phyloP scores from a whole-genome alignment of 352 stramenopile genomes.

The Elongisporangium anandrum region DNA sequence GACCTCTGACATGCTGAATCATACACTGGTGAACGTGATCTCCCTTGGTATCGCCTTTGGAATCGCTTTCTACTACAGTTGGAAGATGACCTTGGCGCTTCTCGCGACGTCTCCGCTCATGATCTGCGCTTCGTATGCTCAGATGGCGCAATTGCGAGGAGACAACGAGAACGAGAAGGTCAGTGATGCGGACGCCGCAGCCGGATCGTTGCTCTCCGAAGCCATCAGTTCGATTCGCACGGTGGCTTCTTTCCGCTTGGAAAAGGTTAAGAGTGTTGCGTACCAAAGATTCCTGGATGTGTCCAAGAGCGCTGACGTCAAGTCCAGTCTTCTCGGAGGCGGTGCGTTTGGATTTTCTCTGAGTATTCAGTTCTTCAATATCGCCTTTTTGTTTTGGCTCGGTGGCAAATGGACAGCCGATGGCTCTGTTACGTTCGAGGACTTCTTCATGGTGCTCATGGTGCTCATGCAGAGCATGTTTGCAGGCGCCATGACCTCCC shows the following conservation, averaged over 20 bases:
- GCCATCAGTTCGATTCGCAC: conserved; percentile 31
- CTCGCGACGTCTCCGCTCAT: conserved; percentile 22
- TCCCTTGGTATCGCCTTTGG: conserved; percentile 18
- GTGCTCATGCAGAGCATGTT: conserved; percentile 45
- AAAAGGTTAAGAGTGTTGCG: conserved; percentile 7
- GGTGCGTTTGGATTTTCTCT: conserved; percentile 47
- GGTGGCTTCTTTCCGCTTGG: conserved; percentile 35
- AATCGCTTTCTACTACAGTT: conserved; percentile 33
- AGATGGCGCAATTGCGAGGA: conserved; percentile 16
- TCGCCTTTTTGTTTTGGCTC: conserved; percentile 69
- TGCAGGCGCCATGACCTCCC: conserved; percentile 46
- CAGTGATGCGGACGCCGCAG: conserved; percentile 21
- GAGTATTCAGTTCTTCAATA: conserved; percentile 40
- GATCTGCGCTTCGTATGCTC: conserved; percentile 5
- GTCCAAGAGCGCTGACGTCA: conserved; percentile 21
- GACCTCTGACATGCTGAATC: conserved; percentile 29
- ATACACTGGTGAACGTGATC: conserved; percentile 20
- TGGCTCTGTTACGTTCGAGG: conserved; percentile 32
- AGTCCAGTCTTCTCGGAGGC: conserved; percentile 34
- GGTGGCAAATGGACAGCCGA: conserved; percentile 44
- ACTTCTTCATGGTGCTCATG: conserved; percentile 49
- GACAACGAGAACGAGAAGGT: conserved; percentile 13
- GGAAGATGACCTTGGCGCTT: conserved; percentile 37
- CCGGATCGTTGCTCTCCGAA: conserved; percentile 19
- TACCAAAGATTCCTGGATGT: conserved; percentile 20